Percentiles rank a stretch among this genome's conserved stretches.
Evolutionary conservation across 2,329 filamentous ascomycete genomes (phyloP).

Genomic region (Aaosphaeria arxii): DNA sequence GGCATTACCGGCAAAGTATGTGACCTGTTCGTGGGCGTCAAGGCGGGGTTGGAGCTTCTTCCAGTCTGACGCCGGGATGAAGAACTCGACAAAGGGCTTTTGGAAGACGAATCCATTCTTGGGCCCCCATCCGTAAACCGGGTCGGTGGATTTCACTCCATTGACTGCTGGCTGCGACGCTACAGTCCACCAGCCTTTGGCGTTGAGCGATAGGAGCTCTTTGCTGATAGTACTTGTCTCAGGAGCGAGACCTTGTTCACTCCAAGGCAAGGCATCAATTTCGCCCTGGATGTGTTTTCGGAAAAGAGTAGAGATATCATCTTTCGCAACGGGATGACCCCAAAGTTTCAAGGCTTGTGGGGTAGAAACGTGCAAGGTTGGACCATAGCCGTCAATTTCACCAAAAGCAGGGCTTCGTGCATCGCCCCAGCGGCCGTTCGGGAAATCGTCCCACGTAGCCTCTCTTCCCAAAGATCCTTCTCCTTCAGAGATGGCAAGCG

Average conservation of each 20-base stretch:
- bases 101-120: constrained; percentile 93
- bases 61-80: constrained; percentile 76
- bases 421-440: constrained; percentile 94
- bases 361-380: constrained; percentile 89
- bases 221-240: constrained; percentile 81
- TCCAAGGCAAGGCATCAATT: constrained; percentile 85
- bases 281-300: constrained; percentile 76
- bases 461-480: constrained; percentile 86
- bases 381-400: constrained; percentile 96
- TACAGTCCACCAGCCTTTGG: constrained; percentile 90
- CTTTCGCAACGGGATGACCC: constrained; percentile 68
- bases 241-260: constrained; percentile 78
- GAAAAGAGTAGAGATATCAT: constrained; percentile 80
- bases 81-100: constrained; percentile 97
- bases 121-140: constrained; percentile 90
- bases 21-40: constrained; percentile 64
- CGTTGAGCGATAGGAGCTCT: constrained; percentile 74
- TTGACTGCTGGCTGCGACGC: constrained; percentile 95
- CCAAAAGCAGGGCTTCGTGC: constrained; percentile 83
- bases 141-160: constrained; percentile 71
- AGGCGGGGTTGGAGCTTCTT: constrained; percentile 62
- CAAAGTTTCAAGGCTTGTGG: constrained; percentile 79
- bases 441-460: constrained; percentile 98
- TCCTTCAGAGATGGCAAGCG: constrained; percentile 89
- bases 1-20: constrained; percentile 83